Evolutionary conservation across 208 protist species (phyloP), one percentile per base, ranked within the genome.

Genomic region (Lotmaria passim): DNA sequence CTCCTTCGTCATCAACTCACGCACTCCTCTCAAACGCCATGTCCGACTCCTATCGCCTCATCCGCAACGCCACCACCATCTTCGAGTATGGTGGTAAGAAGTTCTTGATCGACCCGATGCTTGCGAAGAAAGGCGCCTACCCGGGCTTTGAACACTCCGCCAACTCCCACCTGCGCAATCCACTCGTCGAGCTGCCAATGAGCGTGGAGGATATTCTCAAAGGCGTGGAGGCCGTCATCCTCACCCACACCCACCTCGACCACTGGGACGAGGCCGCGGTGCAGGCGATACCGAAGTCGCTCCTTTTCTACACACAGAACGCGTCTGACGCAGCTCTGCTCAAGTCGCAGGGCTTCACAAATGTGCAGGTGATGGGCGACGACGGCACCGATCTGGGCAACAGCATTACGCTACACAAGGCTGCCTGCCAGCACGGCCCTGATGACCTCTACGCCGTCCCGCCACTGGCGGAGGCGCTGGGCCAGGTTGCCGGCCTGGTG

Each of bases 151-250:
- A 56, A 36, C n/a, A 60, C 68, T 59, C 56, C 50, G 23, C 44
- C 33, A 73, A 73, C 68, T 39, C 57, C 7, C 28, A 73, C 24
- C 68, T 73, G 39, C 68, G 58, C 58, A 73, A 73, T 58, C 68
- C 68, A 5, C 57, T 73, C 7, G 58, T 73, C 48, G 68, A 73
- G 11, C 58, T 73, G 17, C 68, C 68, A n/a, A 55, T 66, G 33
- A 39, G 17, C 24, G 57, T 66, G 57, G 68, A 73, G 50, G 48
- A 50, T 15, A 33, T 73, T 8, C 7, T 73, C 24, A 43, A 66
- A 1, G 47, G 46, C 60, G 46, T 73, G 34, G 68, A 73, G 39
- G 58, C 58, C 14, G 51, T 73, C 38, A 56, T 73, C 19, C 38
- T 61, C 34, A 73, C 68, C 15, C 56, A 73, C 58, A 53, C 60